Evolutionary conservation across 148 eudicot genomes (phyloP).

Genomic region (Spergularia marina): DNA sequence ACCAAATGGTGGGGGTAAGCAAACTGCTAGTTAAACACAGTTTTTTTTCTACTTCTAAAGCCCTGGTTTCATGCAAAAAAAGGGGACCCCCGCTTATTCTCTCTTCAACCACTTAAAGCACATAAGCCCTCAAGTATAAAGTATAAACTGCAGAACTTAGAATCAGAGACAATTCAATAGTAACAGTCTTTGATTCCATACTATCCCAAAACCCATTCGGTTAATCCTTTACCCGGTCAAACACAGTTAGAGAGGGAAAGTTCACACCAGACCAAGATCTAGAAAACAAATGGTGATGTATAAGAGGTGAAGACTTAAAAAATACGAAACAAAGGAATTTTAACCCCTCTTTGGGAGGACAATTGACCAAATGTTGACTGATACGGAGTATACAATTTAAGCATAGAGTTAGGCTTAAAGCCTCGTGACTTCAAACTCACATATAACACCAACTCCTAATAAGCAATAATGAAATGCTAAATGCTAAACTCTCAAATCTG

Average conservation of each 20-base stretch:
- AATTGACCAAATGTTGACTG: not conserved
- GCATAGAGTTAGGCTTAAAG: not conserved
- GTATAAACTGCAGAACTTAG: not conserved
- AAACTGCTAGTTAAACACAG: too few relatives aligned
- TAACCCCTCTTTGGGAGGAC: too few relatives aligned
- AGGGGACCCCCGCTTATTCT: not conserved
- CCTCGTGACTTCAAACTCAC: not conserved
- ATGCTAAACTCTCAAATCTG: not conserved
- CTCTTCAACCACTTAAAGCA: not conserved
- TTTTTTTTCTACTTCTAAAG: not conserved
- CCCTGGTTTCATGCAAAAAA: not conserved
- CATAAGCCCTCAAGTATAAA: not conserved
- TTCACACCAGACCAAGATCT: not conserved
- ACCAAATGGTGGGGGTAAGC: too few relatives aligned
- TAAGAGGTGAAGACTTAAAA: not conserved
- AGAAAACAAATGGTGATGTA: not conserved
- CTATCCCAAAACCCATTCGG: not conserved
- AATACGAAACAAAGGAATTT: not conserved
- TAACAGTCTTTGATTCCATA: not conserved
- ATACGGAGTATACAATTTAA: not conserved
- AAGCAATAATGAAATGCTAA: constrained; percentile 1
- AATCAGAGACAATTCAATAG: not conserved
- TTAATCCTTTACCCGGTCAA: not conserved
- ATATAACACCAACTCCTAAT: not conserved
- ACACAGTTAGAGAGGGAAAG: not conserved